phyloP scores from a whole-genome alignment of 768 basidiomycete genomes.

The Fomitopsis serialis region DNA sequence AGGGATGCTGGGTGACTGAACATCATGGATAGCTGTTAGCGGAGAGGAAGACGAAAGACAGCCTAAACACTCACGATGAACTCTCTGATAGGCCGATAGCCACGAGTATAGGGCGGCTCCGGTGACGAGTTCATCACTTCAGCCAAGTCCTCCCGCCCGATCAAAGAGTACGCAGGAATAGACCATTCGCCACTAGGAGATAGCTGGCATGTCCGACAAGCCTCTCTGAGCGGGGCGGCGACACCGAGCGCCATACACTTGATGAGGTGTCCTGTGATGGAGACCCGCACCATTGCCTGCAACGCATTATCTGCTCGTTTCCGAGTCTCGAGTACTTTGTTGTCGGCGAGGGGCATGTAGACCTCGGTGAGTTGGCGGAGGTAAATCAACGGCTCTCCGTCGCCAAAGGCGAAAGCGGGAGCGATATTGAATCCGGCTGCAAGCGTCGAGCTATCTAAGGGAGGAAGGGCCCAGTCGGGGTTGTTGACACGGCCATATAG shows the following conservation, averaged over 20 bases:
- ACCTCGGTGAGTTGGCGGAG: constrained; percentile 49
- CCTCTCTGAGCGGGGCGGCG: constrained; percentile 77
- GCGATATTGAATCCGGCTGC: constrained; percentile 39
- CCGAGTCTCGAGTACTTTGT: constrained; percentile 41
- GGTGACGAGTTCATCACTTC: constrained; percentile 47
- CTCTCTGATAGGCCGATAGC: constrained; percentile 53
- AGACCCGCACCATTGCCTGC: constrained; percentile 44
- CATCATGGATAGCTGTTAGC: neutral
- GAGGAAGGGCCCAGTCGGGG: constrained; percentile 61
- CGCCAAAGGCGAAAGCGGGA: constrained; percentile 57
- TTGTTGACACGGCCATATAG: constrained; percentile 52
- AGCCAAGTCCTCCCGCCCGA: constrained; percentile 74
- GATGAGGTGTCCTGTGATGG: constrained; percentile 43
- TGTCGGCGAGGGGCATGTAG: constrained; percentile 58
- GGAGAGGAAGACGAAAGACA: neutral
- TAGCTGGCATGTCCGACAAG: constrained; percentile 76
- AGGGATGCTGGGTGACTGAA: constrained; percentile 44
- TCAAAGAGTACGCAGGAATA: constrained; percentile 55
- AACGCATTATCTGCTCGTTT: constrained; percentile 67
- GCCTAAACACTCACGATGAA: constrained; percentile 40
- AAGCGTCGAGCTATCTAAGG: constrained; percentile 21
- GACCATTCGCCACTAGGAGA: constrained; percentile 75
- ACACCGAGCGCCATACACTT: constrained; percentile 62
- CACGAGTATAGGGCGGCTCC: constrained; percentile 42
- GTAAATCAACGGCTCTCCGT: constrained; percentile 49